Evolutionary conservation across 345 rosid genomes (phyloP).

Genomic region (Brassica carinata): DNA sequence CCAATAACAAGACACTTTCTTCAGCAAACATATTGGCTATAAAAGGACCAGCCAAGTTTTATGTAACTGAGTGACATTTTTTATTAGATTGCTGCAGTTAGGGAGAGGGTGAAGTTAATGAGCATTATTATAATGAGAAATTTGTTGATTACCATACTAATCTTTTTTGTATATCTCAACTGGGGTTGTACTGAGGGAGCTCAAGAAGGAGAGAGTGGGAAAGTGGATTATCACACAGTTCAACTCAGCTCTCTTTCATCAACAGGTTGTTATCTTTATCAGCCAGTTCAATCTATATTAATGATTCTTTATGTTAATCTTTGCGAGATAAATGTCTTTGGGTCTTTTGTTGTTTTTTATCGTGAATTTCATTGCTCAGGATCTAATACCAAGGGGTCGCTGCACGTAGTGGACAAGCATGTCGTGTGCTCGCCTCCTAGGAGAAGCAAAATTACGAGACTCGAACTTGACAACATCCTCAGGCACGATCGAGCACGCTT

Average conservation of each 20-base stretch:
- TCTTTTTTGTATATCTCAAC: slow-evolving; percentile 27
- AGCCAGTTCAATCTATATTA: not conserved
- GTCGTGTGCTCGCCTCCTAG: not conserved
- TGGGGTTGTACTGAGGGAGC: slow-evolving; percentile 23
- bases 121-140: not conserved
- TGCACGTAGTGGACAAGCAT: not conserved
- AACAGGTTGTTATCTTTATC: not conserved
- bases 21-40: not conserved
- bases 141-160: slow-evolving; percentile 19
- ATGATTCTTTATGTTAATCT: not conserved
- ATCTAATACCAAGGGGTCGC: not conserved
- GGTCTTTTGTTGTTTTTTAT: not conserved
- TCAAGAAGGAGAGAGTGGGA: slow-evolving; percentile 22
- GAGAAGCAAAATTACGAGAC: not conserved
- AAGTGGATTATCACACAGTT: slow-evolving; percentile 23
- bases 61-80: not conserved
- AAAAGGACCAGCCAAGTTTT: not conserved
- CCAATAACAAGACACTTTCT: not conserved
- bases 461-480: not conserved
- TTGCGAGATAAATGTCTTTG: not conserved
- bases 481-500: not conserved
- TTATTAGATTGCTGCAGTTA: not conserved
- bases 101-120: not conserved
- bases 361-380: not conserved
- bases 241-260: not conserved